Conservation (phyloP, 768 basidiomycete species). For the Trichaptum fuscoviolaceum region DNA sequence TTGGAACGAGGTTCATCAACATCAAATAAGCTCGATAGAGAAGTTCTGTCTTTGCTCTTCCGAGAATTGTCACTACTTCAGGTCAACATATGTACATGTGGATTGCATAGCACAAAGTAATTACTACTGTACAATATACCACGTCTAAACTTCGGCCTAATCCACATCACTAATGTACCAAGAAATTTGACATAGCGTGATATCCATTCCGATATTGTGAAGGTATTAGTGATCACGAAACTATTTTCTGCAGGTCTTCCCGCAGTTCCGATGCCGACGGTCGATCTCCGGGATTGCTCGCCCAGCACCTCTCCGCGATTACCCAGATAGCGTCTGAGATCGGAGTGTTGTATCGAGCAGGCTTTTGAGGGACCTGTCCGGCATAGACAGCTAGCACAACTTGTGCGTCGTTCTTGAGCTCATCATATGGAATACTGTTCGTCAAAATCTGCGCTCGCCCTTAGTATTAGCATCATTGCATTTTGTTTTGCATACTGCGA, state of each 20-base stretch:
- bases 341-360: neutral
- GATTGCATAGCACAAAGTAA: too few relatives aligned
- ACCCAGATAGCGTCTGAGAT: constrained; percentile 9
- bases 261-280: constrained; percentile 7
- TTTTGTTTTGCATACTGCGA: neutral
- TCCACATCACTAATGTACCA: too few relatives aligned
- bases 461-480: neutral
- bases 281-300: constrained; percentile 6
- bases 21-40: too few relatives aligned
- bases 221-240: too few relatives aligned
- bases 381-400: neutral
- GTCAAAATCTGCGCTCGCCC: neutral
- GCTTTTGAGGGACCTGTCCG: neutral
- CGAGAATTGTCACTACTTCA: too few relatives aligned
- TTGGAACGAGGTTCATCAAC: too few relatives aligned
- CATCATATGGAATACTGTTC: neutral
- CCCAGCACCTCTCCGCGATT: constrained; percentile 9
- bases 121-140: too few relatives aligned
- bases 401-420: neutral
- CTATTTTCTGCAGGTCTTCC: neutral
- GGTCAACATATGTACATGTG: too few relatives aligned
- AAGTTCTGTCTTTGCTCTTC: too few relatives aligned
- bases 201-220: too few relatives aligned
- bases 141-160: too few relatives aligned
- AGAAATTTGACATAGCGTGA: too few relatives aligned